These are phyloP conservation scores for Fusarium falciforme DNA, from an alignment of 2,329 filamentous ascomycete species.

Conservation along the genomic window DNA sequence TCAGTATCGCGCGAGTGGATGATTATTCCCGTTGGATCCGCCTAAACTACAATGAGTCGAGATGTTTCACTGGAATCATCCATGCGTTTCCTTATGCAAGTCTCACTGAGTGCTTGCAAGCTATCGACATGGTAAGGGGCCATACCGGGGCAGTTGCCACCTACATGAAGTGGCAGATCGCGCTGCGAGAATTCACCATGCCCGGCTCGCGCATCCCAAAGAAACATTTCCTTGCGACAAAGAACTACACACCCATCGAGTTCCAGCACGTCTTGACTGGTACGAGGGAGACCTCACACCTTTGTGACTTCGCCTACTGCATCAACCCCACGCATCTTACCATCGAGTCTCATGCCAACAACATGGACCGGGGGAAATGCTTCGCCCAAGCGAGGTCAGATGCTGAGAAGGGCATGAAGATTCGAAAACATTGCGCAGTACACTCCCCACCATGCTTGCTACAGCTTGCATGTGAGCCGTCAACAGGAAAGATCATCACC, in stretches of 20 bases:
- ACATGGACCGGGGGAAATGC: background rate
- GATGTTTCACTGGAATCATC: background rate
- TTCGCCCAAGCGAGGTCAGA: background rate
- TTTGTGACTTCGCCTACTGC: background rate
- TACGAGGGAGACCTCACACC: background rate
- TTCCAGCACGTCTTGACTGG: background rate
- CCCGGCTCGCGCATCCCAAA: too few species aligned
- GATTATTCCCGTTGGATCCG: background rate
- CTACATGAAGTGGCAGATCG: too few species aligned
- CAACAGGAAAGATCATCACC: background rate
- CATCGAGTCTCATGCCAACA: background rate
- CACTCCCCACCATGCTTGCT: background rate
- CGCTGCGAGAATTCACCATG: too few species aligned
- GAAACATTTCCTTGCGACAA: too few species aligned
- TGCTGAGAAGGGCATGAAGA: too few species aligned
- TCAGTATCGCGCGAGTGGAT: background rate
- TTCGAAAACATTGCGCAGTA: too few species aligned
- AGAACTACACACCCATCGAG: background rate
- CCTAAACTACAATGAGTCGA: background rate
- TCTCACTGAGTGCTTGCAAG: too few species aligned
- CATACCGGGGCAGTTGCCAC: too few species aligned
- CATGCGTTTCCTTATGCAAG: too few species aligned
- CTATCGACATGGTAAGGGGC: too few species aligned
- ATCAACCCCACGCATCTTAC: background rate
- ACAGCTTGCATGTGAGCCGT: background rate